Evolutionary conservation across 2,329 filamentous ascomycete genomes (phyloP), one percentile per base, ranked within the genome.

Genomic region (Colletotrichum paranaense): DNA sequence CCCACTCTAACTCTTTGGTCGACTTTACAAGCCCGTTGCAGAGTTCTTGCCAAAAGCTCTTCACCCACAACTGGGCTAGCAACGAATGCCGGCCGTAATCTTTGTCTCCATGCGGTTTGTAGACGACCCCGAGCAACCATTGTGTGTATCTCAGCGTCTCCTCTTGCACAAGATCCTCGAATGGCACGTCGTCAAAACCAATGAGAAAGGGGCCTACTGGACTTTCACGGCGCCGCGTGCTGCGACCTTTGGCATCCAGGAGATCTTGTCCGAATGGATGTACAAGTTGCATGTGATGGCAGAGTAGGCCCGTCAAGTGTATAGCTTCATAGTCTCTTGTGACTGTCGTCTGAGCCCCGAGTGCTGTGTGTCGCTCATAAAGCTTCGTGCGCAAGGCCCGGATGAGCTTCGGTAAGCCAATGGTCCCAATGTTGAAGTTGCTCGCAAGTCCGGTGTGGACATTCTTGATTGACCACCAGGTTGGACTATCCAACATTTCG

Each of bases 111-210:
- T 11, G n/a, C 7, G 52, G 64, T 46, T 42, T 35, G 57, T 70
- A 65, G 4, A 46, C 42, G 7, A 74, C 32, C 8, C 70, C 62
- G 7, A 71, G 55, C n/a, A 70, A 38, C 62, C 57, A 55, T 4
- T 67, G 46, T 11, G 73, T 16, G 11, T 53, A 19, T n/a, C 56
- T 55, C 7, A 64, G 26, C 2, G 26, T 53, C 8, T 57, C 26
- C 22, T 64, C 19, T 5, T 53, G 16, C 32, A 74, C 38, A 24
- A 35, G 12, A 8, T 42, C 4, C 35, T 75, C 66, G 12, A 74
- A 75, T 4, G 22, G 12, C 5, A 70, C 52, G 2, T 46, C 28
- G 42, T 64, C 62, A 7, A 65, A 66, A 11, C 5, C 28, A 4
- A 14, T 11, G 16, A 68, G 16, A 56, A 72, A 68, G 6, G 22